These are phyloP conservation scores for Moniliophthora roreri DNA, from an alignment of 1,284 basidiomycete genomes.

Conservation along the genomic window DNA sequence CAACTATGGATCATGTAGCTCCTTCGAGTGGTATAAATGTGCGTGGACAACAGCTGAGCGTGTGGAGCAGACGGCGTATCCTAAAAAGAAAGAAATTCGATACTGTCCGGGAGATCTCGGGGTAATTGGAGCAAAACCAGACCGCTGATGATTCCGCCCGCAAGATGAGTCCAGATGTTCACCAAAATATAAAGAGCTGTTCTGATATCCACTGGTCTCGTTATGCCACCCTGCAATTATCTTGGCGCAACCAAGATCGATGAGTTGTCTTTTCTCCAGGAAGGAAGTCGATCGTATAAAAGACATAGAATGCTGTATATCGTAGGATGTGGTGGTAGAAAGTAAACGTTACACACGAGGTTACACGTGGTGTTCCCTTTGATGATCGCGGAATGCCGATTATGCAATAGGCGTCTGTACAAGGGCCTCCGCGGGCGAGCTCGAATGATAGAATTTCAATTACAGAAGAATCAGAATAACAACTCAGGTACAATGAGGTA, in stretches of 20 bases:
- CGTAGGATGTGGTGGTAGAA: background rate
- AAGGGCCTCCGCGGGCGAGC: too few species aligned
- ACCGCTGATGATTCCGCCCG: slow-evolving; percentile 8
- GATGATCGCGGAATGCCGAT: too few species aligned
- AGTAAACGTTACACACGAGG: too few species aligned
- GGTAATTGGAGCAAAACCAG: background rate
- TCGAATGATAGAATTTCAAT: too few species aligned
- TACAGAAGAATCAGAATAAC: too few species aligned
- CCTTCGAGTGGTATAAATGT: slow-evolving; percentile 14
- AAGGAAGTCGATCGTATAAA: slow-evolving; percentile 11
- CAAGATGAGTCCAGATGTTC: slow-evolving; percentile 17
- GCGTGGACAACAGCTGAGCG: slow-evolving; percentile 15
- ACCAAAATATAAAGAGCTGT: slow-evolving; percentile 3
- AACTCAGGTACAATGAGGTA: too few species aligned
- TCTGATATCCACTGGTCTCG: slow-evolving; percentile 9
- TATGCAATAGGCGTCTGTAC: too few species aligned
- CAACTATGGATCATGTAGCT: background rate
- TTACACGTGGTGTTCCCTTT: too few species aligned
- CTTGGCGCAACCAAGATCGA: slow-evolving; percentile 9
- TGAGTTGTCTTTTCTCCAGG: slow-evolving; percentile 17
- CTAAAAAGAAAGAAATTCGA: slow-evolving; percentile 8
- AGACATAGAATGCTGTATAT: background rate
- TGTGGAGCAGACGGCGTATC: slow-evolving; percentile 12
- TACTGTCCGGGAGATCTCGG: slow-evolving; percentile 3
- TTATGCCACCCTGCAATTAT: slow-evolving; percentile 15